These are phyloP conservation scores for Stentor coeruleus DNA, from an alignment of 73 alveolate species.

Conservation along the genomic window DNA sequence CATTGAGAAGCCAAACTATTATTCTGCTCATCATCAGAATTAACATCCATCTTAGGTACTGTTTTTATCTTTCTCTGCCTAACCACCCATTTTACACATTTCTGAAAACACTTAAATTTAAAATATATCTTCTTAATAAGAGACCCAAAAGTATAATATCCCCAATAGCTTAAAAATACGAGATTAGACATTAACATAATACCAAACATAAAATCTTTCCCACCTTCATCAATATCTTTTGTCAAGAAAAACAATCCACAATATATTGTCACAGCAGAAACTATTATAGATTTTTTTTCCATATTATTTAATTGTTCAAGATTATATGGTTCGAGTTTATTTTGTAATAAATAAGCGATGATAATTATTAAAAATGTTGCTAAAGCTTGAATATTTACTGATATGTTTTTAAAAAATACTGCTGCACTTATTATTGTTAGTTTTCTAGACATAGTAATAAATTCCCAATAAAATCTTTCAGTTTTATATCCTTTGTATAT, in stretches of 20 bases:
- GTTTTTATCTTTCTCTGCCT: too few relatives aligned
- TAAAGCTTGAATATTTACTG: slow-evolving; percentile 6
- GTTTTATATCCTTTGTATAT: slow-evolving; percentile 29
- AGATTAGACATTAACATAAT: too few relatives aligned
- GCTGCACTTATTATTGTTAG: not conserved
- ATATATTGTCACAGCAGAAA: slow-evolving; percentile 22
- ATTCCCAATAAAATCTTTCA: slow-evolving; percentile 35
- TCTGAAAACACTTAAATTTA: not conserved
- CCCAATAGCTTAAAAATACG: not conserved
- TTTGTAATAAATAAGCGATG: not conserved
- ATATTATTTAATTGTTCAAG: not conserved
- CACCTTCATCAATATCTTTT: not conserved
- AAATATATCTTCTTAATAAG: not conserved
- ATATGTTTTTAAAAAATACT: not conserved
- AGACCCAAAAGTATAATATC: not conserved
- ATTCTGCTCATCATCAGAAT: too few relatives aligned
- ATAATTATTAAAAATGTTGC: not conserved
- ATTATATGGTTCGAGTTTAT: not conserved
- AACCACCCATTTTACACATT: not conserved
- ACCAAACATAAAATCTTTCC: not conserved
- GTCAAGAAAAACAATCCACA: slow-evolving; percentile 16
- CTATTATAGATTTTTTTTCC: slow-evolving; percentile 1
- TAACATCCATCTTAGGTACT: too few relatives aligned
- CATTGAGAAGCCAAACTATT: too few relatives aligned
- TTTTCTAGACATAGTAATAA: slow-evolving; percentile 26